These are phyloP conservation scores for Neospermospora avenae DNA, from an alignment of 2,329 filamentous ascomycete species.

Conservation along the genomic window DNA sequence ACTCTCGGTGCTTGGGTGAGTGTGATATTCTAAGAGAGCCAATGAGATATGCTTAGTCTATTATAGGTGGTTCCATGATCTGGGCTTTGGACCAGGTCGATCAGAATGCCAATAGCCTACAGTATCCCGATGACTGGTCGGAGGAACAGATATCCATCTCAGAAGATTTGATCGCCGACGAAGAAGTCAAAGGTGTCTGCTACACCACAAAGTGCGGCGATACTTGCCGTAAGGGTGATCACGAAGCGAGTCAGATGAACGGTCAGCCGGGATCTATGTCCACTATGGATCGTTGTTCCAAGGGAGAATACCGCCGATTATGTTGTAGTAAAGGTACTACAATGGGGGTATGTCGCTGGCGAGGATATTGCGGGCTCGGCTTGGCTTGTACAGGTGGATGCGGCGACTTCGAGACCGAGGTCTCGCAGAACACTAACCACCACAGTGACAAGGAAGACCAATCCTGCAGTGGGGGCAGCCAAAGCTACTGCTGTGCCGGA, in stretches of 20 bases:
- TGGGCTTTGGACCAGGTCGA: constrained; percentile 1
- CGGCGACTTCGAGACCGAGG: constrained; percentile 30
- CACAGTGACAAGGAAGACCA: constrained; percentile 33
- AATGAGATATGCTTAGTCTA: neutral
- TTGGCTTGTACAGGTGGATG: constrained; percentile 34
- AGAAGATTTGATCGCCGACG: neutral
- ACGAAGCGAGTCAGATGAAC: constrained; percentile 32
- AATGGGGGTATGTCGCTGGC: constrained; percentile 34
- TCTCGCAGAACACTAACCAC: constrained; percentile 34
- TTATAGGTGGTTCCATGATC: neutral
- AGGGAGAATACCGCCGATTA: constrained; percentile 27
- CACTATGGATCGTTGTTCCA: constrained; percentile 28
- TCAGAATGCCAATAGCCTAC: neutral
- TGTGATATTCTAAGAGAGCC: neutral
- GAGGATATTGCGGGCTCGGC: constrained; percentile 32
- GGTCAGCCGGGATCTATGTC: constrained; percentile 32
- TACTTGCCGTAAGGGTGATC: constrained; percentile 10
- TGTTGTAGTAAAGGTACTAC: constrained; percentile 30
- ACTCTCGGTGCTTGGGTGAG: neutral
- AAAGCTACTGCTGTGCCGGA: constrained; percentile 34
- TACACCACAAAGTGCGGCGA: neutral
- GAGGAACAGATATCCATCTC: constrained; percentile 13
- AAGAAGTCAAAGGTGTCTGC: neutral
- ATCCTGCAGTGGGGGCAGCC: constrained; percentile 33
- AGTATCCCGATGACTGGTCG: neutral